Evolutionary conservation across 108 stramenopile species (phyloP).

Genomic region (Licmophora abbreviata): DNA sequence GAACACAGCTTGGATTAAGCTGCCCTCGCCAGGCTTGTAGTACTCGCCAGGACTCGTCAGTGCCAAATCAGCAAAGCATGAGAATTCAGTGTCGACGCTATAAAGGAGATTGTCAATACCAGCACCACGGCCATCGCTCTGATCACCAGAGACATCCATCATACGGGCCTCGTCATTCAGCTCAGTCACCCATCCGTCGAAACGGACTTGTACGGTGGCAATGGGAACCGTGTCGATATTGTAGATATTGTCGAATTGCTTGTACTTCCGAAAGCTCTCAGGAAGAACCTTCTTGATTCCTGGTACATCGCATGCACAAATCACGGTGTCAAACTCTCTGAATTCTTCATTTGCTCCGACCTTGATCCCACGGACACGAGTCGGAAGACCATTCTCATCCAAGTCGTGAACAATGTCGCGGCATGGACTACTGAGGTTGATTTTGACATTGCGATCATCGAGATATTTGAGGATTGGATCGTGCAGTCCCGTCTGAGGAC

Average conservation of each 20-base stretch:
- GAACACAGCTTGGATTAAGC: slow-evolving; percentile 85
- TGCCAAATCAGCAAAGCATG: slow-evolving; percentile 95
- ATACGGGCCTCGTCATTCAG: slow-evolving; percentile 78
- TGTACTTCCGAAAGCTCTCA: slow-evolving; percentile 79
- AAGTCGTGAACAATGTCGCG: slow-evolving; percentile 78
- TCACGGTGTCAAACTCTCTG: slow-evolving; percentile 79
- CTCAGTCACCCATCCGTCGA: slow-evolving; percentile 97
- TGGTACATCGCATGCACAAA: slow-evolving; percentile 89
- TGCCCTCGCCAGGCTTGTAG: slow-evolving; percentile 90
- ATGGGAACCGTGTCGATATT: slow-evolving; percentile 93
- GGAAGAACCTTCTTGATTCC: slow-evolving; percentile 94
- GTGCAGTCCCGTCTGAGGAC: slow-evolving; percentile 89
- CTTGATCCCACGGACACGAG: slow-evolving; percentile 77
- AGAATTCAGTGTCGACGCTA: slow-evolving; percentile 94
- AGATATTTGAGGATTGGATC: slow-evolving; percentile 93
- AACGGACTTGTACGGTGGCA: slow-evolving; percentile 94
- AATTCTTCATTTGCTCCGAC: slow-evolving; percentile 59
- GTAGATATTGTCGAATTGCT: slow-evolving; percentile 95
- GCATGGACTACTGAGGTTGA: slow-evolving; percentile 54
- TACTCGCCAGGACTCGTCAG: slow-evolving; percentile 89
- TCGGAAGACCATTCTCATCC: slow-evolving; percentile 71
- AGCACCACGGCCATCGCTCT: slow-evolving; percentile 75
- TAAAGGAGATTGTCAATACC: slow-evolving; percentile 95
- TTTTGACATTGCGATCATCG: slow-evolving; percentile 82
- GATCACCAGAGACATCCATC: slow-evolving; percentile 85